These are phyloP conservation scores for Melanogaster broomeanus DNA, from an alignment of 768 basidiomycete genomes.

Conservation along the genomic window DNA sequence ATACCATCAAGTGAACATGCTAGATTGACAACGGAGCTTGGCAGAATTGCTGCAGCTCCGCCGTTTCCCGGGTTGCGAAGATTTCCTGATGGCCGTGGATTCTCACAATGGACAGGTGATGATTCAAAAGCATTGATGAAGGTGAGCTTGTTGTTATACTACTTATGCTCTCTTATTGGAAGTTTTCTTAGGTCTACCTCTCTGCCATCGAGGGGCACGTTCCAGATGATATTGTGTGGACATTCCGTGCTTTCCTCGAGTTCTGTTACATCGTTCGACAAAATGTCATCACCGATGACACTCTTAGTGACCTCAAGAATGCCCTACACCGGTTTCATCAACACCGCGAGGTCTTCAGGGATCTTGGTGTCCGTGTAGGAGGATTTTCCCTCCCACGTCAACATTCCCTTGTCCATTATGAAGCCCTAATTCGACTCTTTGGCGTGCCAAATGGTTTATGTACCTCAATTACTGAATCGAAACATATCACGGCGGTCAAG, in stretches of 20 bases:
- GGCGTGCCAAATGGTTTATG: slow-evolving; percentile 37
- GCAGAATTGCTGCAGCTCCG: not conserved
- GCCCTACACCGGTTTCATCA: slow-evolving; percentile 22
- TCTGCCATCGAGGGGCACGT: slow-evolving; percentile 25
- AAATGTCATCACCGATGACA: slow-evolving; percentile 15
- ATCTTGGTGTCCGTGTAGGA: slow-evolving; percentile 11
- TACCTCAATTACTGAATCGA: slow-evolving; percentile 36
- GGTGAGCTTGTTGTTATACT: slow-evolving; percentile 12
- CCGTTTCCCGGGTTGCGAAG: not conserved
- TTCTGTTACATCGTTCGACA: slow-evolving; percentile 34
- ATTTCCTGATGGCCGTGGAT: not conserved
- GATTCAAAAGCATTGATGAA: slow-evolving; percentile 35
- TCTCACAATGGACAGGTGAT: slow-evolving; percentile 2
- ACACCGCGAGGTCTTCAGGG: slow-evolving; percentile 16
- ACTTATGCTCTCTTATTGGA: no score
- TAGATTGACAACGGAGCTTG: slow-evolving; percentile 5
- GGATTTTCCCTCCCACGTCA: slow-evolving; percentile 31
- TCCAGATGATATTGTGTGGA: slow-evolving; percentile 11
- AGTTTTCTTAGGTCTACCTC: slow-evolving; percentile 24
- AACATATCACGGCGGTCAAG: slow-evolving; percentile 38
- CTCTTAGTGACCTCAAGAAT: slow-evolving; percentile 16
- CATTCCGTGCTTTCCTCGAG: slow-evolving; percentile 23
- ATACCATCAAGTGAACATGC: slow-evolving; percentile 24
- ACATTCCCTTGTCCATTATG: slow-evolving; percentile 33
- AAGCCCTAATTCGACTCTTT: slow-evolving; percentile 20